phyloP scores from a whole-genome alignment of 495 filamentous ascomycete species.

The Trichoderma gamsii region DNA sequence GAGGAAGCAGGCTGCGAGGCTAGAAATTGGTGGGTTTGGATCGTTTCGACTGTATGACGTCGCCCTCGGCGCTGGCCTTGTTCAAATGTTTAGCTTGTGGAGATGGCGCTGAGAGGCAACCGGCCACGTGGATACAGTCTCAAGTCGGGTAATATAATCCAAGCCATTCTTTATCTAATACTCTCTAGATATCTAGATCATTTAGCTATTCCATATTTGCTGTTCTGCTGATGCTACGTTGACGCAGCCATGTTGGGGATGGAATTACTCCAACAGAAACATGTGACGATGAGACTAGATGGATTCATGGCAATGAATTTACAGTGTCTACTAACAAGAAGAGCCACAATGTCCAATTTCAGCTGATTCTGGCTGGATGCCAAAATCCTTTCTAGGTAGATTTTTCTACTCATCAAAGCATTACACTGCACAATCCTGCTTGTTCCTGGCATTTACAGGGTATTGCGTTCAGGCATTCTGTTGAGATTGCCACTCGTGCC shows the following conservation, averaged over 20 bases:
- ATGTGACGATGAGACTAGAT: too few species aligned
- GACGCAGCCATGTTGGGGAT: too few species aligned
- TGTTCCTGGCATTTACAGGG: not conserved
- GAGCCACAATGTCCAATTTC: too few species aligned
- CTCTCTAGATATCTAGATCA: too few species aligned
- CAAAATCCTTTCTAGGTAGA: not conserved
- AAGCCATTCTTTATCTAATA: too few species aligned
- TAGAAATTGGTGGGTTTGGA: not conserved
- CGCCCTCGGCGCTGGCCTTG: not conserved
- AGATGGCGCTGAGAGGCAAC: not conserved
- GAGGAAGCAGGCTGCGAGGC: not conserved
- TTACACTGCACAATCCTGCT: not conserved
- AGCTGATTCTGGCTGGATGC: too few species aligned
- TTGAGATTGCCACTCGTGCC: not conserved
- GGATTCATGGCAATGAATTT: too few species aligned
- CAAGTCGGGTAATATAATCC: too few species aligned
- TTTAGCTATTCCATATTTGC: too few species aligned
- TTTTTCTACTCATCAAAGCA: not conserved
- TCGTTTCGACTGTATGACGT: slow-evolving; percentile 1
- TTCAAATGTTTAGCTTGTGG: not conserved
- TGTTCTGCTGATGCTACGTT: too few species aligned
- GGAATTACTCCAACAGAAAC: too few species aligned
- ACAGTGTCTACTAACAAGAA: too few species aligned
- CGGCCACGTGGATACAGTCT: not conserved
- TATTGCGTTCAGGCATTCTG: not conserved